Percentiles rank a stretch among this genome's conserved stretches.
Conservation (phyloP, 2,329 filamentous ascomycete genomes). For the Elsinoe ampelina region DNA sequence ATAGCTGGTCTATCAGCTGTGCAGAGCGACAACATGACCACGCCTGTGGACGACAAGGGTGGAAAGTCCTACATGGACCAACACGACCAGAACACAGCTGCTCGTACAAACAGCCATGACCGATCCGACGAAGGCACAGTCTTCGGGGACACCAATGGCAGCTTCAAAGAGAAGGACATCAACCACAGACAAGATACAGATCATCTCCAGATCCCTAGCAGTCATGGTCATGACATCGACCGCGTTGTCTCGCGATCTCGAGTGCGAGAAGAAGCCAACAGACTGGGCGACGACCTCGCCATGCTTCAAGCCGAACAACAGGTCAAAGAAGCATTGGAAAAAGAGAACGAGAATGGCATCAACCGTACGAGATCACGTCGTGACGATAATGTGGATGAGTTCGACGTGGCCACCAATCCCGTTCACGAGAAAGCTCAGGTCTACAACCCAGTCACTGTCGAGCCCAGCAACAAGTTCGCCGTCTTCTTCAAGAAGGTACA, state of each 20-base stretch:
- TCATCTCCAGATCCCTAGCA: constrained; percentile 12
- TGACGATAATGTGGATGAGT: constrained; percentile 54
- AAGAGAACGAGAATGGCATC: constrained; percentile 33
- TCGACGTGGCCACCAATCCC: constrained; percentile 58
- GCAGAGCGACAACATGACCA: constrained; percentile 23
- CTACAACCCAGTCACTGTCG: constrained; percentile 52
- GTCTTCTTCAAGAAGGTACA: constrained; percentile 57
- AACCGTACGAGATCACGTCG: constrained; percentile 42
- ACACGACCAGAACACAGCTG: constrained; percentile 13
- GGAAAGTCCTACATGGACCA: constrained; percentile 25
- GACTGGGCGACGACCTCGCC: constrained; percentile 57
- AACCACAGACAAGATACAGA: constrained; percentile 2
- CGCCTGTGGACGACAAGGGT: constrained; percentile 26
- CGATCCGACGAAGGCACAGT: constrained; percentile 29
- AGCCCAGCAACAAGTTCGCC: constrained; percentile 52
- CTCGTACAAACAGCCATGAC: constrained; percentile 19
- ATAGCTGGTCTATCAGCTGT: constrained; percentile 5
- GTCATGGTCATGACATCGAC: constrained; percentile 32
- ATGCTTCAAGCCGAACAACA: constrained; percentile 57
- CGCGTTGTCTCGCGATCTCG: constrained; percentile 48
- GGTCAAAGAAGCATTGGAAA: constrained; percentile 37
- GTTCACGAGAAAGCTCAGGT: constrained; percentile 57
- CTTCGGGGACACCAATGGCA: constrained; percentile 21
- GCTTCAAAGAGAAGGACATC: neutral
- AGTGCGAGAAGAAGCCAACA: constrained; percentile 49